Conservation (phyloP, 176 grass and related monocot species). For the Musa troglodytarum region DNA sequence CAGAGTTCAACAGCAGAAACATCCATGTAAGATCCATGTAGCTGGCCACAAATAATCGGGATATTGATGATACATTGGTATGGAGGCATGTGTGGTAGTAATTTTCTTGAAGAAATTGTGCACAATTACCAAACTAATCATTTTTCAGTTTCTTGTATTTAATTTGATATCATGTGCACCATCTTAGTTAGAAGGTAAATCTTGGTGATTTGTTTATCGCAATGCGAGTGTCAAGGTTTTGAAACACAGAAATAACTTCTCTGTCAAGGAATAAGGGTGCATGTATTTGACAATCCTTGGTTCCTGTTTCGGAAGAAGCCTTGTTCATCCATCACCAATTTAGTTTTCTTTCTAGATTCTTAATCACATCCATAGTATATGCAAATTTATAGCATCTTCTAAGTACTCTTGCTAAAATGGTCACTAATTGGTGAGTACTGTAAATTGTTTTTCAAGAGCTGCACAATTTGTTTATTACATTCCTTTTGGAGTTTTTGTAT, state of each 20-base stretch:
- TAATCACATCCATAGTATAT: not conserved
- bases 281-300: not conserved
- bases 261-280: no score
- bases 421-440: no score
- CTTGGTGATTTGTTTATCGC: not conserved
- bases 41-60: no score
- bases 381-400: no score
- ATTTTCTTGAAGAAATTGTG: not conserved
- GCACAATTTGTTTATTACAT: not conserved
- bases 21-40: no score
- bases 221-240: not conserved
- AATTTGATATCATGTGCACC: not conserved
- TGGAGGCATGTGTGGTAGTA: not conserved
- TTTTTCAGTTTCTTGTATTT: not conserved
- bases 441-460: not conserved
- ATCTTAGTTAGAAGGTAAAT: not conserved
- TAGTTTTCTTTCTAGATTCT: not conserved
- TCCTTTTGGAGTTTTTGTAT: no score
- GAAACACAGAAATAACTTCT: no score
- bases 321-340: not conserved
- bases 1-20: no score
- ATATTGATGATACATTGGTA: not conserved
- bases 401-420: no score
- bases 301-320: not conserved
- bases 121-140: not conserved